Evolutionary conservation across 2,329 filamentous ascomycete genomes (phyloP), one percentile per base, ranked within the genome.

Genomic region (Anthostomella pinea): DNA sequence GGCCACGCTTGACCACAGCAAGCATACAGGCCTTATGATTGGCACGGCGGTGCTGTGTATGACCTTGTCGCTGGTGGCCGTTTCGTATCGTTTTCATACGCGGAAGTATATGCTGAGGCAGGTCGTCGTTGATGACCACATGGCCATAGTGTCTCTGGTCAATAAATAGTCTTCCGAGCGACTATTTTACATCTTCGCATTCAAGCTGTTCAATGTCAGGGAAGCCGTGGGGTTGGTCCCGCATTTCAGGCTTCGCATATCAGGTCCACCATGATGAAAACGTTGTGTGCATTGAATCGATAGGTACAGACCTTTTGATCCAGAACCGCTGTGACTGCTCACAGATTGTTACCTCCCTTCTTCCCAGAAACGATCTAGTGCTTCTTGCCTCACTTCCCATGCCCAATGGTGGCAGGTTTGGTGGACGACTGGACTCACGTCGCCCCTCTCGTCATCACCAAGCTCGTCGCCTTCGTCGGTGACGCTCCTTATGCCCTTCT

Each of bases 391-490:
- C 3, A 73, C 64, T 51, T 74, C 70, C 52, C 65, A 75, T 1
- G 68, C 73, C 73, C 72, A 76, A 48, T 78, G 73, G 50, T 73
- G 69, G 43, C 72, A 76, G 5, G 72, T 77, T 60, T 76, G 73
- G 57, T 75, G 72, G 51, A 76, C 68, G 2, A 75, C 73, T 0
- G 72, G 73, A 56, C 72, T 75, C 8, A 76, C 70, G 27, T 73
- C 68, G 8, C 42, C 49, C 16, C 48, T 49, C 23, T 55, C 49
- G 7, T 55, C 59, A 8, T 64, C 68, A 11, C 64, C 67, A 2
- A 50, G 50, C 25, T 63, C 56, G 41, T 72, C 70, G 21, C 66
- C 70, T 8, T 77, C 71, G 38, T 67, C 67, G 32, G 60, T 59
- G 2, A 77, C 68, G 3, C 43, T 58, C 6, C 56, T 46, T 26